Evolutionary conservation across 768 basidiomycete genomes (phyloP).

Genomic region (Rhizopogon salebrosus): DNA sequence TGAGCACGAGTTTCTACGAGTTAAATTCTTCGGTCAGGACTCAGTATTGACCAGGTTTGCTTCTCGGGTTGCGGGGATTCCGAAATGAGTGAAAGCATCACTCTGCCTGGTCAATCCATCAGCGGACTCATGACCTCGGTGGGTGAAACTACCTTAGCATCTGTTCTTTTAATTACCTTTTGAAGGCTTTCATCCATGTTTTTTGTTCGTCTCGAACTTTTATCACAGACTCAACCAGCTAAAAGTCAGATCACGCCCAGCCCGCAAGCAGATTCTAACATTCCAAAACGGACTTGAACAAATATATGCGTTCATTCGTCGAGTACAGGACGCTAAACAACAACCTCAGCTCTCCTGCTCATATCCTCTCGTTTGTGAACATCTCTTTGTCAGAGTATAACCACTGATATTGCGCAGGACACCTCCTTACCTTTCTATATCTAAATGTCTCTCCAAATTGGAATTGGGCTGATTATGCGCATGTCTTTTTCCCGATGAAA

Average conservation of each 20-base stretch:
- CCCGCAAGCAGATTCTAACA: background rate
- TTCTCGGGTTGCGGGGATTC: background rate
- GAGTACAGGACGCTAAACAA: background rate
- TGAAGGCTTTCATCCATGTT: conserved; percentile 1
- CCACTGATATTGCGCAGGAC: background rate
- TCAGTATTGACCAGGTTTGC: background rate
- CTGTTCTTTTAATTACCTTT: background rate
- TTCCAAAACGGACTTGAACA: background rate
- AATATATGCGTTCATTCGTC: background rate
- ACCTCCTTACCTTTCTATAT: background rate
- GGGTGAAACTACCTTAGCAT: background rate
- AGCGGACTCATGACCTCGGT: background rate
- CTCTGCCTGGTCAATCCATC: background rate
- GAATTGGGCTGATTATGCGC: background rate
- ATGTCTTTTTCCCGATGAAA: background rate
- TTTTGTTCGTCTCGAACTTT: background rate
- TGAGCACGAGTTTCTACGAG: background rate
- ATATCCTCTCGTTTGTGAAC: background rate
- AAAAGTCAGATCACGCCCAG: background rate
- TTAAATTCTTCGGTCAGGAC: background rate
- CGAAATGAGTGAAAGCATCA: background rate
- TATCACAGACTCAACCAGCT: background rate
- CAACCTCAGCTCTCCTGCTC: background rate
- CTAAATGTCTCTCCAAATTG: background rate
- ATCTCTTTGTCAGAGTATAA: background rate